phyloP scores from a whole-genome alignment of 2,329 filamentous ascomycete genomes.

The Botryotinia narcissicola region DNA sequence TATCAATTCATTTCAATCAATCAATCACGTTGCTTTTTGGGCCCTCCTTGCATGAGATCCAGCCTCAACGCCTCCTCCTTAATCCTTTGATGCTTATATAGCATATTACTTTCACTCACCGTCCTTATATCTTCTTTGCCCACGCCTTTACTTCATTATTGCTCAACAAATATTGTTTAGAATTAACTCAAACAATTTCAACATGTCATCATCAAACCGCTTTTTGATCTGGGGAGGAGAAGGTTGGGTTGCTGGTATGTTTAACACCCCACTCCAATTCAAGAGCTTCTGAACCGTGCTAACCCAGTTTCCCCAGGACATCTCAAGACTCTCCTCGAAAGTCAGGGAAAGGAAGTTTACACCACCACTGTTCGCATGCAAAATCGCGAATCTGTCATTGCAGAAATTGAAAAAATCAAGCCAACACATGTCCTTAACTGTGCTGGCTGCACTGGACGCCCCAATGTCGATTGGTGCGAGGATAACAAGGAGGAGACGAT shows the following conservation, averaged over 20 bases:
- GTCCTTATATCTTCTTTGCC: slow-evolving; percentile 2
- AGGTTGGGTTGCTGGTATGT: slow-evolving; percentile 50
- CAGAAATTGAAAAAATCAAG: slow-evolving; percentile 55
- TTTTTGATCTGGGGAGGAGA: slow-evolving; percentile 63
- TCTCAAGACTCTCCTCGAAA: slow-evolving; percentile 56
- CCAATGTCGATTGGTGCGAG: slow-evolving; percentile 71
- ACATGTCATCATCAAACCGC: slow-evolving; percentile 25
- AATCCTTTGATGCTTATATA: slow-evolving; percentile 13
- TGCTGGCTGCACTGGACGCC: slow-evolving; percentile 63
- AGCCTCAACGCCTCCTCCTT: slow-evolving; percentile 10
- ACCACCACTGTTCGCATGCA: slow-evolving; percentile 65
- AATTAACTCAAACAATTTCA: slow-evolving; percentile 1
- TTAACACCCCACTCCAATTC: not conserved
- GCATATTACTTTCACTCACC: slow-evolving; percentile 7
- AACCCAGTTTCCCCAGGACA: slow-evolving; percentile 43
- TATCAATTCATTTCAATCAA: slow-evolving; percentile 7
- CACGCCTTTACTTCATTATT: not conserved
- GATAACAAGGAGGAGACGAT: slow-evolving; percentile 66
- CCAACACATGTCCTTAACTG: slow-evolving; percentile 67
- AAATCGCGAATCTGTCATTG: slow-evolving; percentile 55
- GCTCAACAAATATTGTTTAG: not conserved
- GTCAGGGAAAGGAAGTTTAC: slow-evolving; percentile 57
- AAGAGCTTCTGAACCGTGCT: slow-evolving; percentile 14
- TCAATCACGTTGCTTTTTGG: slow-evolving; percentile 2
- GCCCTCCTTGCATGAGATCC: slow-evolving; percentile 18